A percentile compares a stretch with the other conserved stretches of the same genome.
phyloP scores from a whole-genome alignment of 1,139 yeast genomes.

The Pichia sp. region DNA sequence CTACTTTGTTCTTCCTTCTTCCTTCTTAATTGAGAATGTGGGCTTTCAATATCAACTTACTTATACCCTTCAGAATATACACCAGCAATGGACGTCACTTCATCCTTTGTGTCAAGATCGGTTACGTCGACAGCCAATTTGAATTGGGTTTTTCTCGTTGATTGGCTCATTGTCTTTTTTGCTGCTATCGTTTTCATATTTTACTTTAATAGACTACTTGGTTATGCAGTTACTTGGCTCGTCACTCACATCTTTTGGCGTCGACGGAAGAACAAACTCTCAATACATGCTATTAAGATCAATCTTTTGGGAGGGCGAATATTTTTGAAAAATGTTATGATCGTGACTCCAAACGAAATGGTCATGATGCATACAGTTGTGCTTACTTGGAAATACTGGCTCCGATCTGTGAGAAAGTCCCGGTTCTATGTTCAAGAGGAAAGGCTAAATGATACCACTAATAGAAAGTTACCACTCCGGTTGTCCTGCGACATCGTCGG shows the following conservation, averaged over 20 bases:
- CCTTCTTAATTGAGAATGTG: no score
- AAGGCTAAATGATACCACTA: constrained; percentile 29
- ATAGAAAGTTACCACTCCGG: constrained; percentile 51
- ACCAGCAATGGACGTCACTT: constrained; percentile 13
- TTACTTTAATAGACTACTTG: constrained; percentile 69
- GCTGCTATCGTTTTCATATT: constrained; percentile 61
- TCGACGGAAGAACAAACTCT: constrained; percentile 44
- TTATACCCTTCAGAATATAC: no score
- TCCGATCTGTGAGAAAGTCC: constrained; percentile 44
- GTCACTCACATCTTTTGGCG: constrained; percentile 62
- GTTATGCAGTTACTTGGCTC: constrained; percentile 46
- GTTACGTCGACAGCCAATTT: constrained; percentile 23
- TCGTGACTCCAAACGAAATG: constrained; percentile 66
- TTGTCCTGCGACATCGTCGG: constrained; percentile 62
- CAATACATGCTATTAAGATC: constrained; percentile 64
- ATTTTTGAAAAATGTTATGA: constrained; percentile 65
- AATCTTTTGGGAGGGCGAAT: constrained; percentile 80
- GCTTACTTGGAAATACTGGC: constrained; percentile 91
- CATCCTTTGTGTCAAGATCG: constrained; percentile 21
- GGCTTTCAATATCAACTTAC: no score
- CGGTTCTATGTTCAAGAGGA: constrained; percentile 28
- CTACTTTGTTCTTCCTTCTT: no score
- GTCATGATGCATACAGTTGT: constrained; percentile 62
- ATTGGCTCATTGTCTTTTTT: constrained; percentile 68
- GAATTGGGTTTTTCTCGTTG: constrained; percentile 72